Evolutionary conservation across 1,284 basidiomycete genomes (phyloP), one percentile per base, ranked within the genome.

Genomic region (Sanghuangporus weigelae): DNA sequence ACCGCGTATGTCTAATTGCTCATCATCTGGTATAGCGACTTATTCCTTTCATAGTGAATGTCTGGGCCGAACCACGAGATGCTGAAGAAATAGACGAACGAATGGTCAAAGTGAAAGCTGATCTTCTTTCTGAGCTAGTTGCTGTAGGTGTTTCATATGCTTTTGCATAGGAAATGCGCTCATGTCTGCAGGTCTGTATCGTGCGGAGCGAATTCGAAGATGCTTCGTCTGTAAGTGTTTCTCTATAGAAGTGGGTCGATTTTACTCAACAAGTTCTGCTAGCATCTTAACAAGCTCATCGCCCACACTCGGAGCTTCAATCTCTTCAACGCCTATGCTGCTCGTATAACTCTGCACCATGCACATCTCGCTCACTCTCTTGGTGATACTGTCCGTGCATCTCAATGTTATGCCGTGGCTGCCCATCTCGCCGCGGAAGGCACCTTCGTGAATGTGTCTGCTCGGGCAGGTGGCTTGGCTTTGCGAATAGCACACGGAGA

Each of bases 331-430:
- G 64, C 73, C 0, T 91, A 86, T 69, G 77, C 84, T 1, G 78
- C 84, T 0, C 83, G 86, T 5, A 83, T 91, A 14, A 79, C 87
- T 1, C 76, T 91, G 3, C 81, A 87, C 63, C 81, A 89, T 65
- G 89, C 84, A 0, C 87, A 91, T 65, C 80, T 92, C 21, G 84
- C 87, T 7, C 89, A 92, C 70, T 83, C 86, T 3, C 69, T 79
- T 14, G 77, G 78, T 6, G 74, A 78, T 26, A 71, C 73, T 1
- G 74, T 77, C 11, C 78, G 82, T 2, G 89, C 89, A 16, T 67
- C 77, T 49, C 74, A 79, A 38, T 89, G 86, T 64, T 92, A 91
- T 71, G 76, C 75, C 46, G 79, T 86, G 3, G 85, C 88, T 3
- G 82, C 79, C 3, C 71, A 77, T 40, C 70, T 85, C 0, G 79